Base-by-base conservation (phyloP, 2,329 filamentous ascomycete genomes). In the Apiospora sp. region DNA sequence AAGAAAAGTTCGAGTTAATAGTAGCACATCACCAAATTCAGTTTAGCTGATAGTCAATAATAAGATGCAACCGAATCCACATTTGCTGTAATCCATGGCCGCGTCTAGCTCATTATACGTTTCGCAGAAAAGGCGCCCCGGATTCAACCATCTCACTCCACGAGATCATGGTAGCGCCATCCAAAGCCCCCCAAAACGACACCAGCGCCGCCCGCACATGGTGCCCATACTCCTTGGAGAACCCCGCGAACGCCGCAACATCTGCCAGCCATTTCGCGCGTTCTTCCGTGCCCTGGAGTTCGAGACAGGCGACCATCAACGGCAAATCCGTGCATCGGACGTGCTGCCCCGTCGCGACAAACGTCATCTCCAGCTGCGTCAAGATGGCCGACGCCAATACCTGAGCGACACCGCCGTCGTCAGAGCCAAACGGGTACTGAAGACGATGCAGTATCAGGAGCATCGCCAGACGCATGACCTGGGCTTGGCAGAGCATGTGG, bases 401-500 rank as follows among this genome's bases (percentile, higher is more conserved):
- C 1, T 74, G 67, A 2, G 78, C 77, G 16, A 73, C 41, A 27
- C 54, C 30, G 3, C 54, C 54, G 3, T 37, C 54, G 3, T 19
- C 22, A 1, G 54, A n/a, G 30, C 77, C 73, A 70, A 77, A 80
- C 0, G 73, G 73, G 70, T 75, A 71, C 14, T 75, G 73, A 3
- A 81, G 72, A 1, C 78, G 73, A 54, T 79, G 76, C 0, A 78
- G 69, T 10, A 80, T 71, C 8, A 81, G 74, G 5, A 79, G 72
- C 8, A 73, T 75, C 1, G 76, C 76, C 4, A 75, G 69, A 4
- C 75, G 76, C 71, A 78, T 74, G 16, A 77, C 76, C 24, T 78
- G 76, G 1, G 75, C 76, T 37, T 81, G 79, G 16, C 78, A 79
- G 58, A 79, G 72, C 78, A 81, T 80, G 67, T 79, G 79, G 0